Base-by-base conservation (phyloP, 192 early-diverging fungal genomes). In the Podila epigama region DNA sequence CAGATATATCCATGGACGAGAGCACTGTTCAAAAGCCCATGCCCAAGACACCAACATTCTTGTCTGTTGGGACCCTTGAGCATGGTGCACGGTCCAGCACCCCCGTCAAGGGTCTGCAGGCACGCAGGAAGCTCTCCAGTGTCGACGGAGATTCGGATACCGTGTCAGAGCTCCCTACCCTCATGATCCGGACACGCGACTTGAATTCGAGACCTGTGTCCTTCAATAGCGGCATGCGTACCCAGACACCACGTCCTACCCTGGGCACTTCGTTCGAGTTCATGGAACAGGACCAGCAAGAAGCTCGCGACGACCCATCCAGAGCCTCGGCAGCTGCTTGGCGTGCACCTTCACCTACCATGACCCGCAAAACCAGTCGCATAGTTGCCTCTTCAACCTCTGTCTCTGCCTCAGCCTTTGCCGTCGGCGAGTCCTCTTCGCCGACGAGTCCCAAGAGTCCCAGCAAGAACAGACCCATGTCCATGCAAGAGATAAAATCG, bases 1-100 rank as follows among this genome's bases (percentile, higher is more conserved):
- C 73, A 11, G 73, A 77, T 33, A 22, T 77, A 4, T 77, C 73
- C 6, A 77, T 77, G 73, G 73, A 77, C 25, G 73, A 77, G 55
- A 77, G 58, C 37, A 58, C 55, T 58, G 65, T 75, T 15, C 64
- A 59, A n/a, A n/a, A n/a, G n/a, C n/a, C n/a, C n/a, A n/a, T n/a
- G 1, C 59, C 71, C 40, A 67, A 51, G 53, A 75, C 71, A 5
- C 59, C 64, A 0, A 25, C 35, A 10, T n/a, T n/a, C n/a, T n/a
- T n/a, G n/a, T n/a, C n/a, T n/a, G n/a, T n/a, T n/a, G n/a, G n/a
- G n/a, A n/a, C n/a, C n/a, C n/a, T n/a, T n/a, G n/a, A n/a, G n/a
- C n/a, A n/a, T 32, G 37, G 65, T 34, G 41, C 58, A 31, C 59
- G 57, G 15, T 70, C 68, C 16, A 34, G 59, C 4, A 51, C 55